Evolutionary conservation across 768 basidiomycete species (phyloP).

Genomic region (Suillus decipiens): DNA sequence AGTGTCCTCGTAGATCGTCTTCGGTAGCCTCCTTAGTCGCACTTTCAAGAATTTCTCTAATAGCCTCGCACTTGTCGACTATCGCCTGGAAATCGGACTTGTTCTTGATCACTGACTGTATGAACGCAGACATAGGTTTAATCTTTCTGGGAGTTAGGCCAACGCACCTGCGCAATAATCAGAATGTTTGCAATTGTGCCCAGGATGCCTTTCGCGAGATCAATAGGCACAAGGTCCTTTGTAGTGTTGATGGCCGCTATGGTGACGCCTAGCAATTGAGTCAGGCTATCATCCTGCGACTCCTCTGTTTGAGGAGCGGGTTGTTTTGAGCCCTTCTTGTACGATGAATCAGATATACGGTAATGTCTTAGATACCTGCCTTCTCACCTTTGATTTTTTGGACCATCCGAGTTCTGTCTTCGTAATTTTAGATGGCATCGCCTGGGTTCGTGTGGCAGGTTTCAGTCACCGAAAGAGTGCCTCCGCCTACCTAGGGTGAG

Average conservation of each 20-base stretch:
- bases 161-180: background rate
- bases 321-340: background rate
- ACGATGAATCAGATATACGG: background rate
- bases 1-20: background rate
- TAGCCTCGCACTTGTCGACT: background rate
- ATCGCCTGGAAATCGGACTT: background rate
- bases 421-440: no score
- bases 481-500: background rate
- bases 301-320: background rate
- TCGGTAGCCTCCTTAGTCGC: background rate
- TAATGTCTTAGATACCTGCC: background rate
- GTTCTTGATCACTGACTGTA: background rate
- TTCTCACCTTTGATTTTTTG: background rate
- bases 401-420: no score
- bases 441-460: background rate
- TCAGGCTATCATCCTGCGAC: background rate
- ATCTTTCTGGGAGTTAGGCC: background rate
- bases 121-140: background rate
- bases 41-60: background rate
- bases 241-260: background rate
- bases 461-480: background rate
- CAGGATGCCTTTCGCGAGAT: background rate
- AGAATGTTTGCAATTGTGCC: background rate
- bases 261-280: background rate
- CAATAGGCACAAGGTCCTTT: background rate